These are phyloP conservation scores for Primulina huaijiensis DNA, from an alignment of 257 asterid species.

Conservation along the genomic window DNA sequence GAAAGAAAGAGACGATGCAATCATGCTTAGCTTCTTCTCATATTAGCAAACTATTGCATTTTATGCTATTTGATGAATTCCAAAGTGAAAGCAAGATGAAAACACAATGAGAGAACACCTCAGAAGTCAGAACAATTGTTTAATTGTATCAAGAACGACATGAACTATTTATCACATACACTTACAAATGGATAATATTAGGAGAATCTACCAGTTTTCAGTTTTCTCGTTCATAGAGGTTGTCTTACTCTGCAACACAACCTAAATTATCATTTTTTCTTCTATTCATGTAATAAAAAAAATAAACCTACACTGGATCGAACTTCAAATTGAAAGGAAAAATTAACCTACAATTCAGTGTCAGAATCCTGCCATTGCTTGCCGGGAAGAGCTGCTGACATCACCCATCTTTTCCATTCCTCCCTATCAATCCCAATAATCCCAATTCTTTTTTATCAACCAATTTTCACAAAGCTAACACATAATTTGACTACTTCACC, in stretches of 20 bases:
- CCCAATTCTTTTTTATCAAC: constrained; percentile 49
- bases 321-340: constrained; percentile 22
- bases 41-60: neutral
- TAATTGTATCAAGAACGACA: neutral
- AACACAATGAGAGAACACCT: neutral
- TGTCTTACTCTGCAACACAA: neutral
- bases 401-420: constrained; percentile 61
- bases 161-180: neutral
- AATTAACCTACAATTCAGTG: constrained; percentile 41
- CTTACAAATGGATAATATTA: neutral
- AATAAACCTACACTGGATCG: constrained; percentile 9
- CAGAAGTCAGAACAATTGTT: neutral
- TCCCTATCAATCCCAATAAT: constrained; percentile 56
- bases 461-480: constrained; percentile 34
- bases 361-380: constrained; percentile 31
- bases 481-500: constrained; percentile 24
- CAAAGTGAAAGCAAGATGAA: neutral
- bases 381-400: constrained; percentile 44
- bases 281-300: constrained; percentile 12
- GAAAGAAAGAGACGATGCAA: neutral
- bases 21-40: neutral
- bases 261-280: neutral
- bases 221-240: constrained; percentile 9
- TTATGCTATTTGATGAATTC: neutral
- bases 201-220: neutral